Conservation (phyloP, 768 basidiomycete species). For the Termitomyces sp. region DNA sequence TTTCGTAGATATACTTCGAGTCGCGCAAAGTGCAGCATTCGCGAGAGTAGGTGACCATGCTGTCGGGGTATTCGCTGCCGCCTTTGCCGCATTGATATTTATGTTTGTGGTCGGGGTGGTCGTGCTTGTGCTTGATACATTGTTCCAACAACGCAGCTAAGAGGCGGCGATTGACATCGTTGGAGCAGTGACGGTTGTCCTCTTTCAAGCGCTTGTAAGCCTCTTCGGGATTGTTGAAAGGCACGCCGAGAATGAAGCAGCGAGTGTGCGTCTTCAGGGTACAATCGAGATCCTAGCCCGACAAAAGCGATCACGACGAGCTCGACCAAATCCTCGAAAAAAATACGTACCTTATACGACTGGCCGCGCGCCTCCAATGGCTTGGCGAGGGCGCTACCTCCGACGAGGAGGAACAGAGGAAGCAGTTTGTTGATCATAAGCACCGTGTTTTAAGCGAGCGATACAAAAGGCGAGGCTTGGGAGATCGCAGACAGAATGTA, state of each 20-base stretch:
- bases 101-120: slow-evolving; percentile 7
- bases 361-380: slow-evolving; percentile 13
- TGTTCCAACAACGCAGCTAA: slow-evolving; percentile 6
- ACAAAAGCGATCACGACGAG: background rate
- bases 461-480: slow-evolving; percentile 4
- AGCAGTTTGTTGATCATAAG: slow-evolving; percentile 10
- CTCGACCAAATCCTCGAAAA: background rate
- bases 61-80: slow-evolving; percentile 8
- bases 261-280: slow-evolving; percentile 6
- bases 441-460: slow-evolving; percentile 5
- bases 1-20: slow-evolving; percentile 7
- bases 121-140: slow-evolving; percentile 14
- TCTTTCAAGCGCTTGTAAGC: slow-evolving; percentile 11
- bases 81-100: slow-evolving; percentile 7
- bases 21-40: slow-evolving; percentile 15
- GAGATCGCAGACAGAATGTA: background rate
- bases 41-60: slow-evolving; percentile 13
- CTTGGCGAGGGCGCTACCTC: slow-evolving; percentile 10
- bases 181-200: slow-evolving; percentile 10
- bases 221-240: slow-evolving; percentile 13
- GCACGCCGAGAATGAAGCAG: slow-evolving; percentile 15
- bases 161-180: slow-evolving; percentile 15
- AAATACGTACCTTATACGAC: slow-evolving; percentile 7
- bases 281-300: slow-evolving; percentile 12
- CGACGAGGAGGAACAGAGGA: slow-evolving; percentile 16